Percentiles rank a stretch among this genome's conserved stretches.
phyloP scores from a whole-genome alignment of 352 stramenopile genomes.

The Achlya hypogyna region DNA sequence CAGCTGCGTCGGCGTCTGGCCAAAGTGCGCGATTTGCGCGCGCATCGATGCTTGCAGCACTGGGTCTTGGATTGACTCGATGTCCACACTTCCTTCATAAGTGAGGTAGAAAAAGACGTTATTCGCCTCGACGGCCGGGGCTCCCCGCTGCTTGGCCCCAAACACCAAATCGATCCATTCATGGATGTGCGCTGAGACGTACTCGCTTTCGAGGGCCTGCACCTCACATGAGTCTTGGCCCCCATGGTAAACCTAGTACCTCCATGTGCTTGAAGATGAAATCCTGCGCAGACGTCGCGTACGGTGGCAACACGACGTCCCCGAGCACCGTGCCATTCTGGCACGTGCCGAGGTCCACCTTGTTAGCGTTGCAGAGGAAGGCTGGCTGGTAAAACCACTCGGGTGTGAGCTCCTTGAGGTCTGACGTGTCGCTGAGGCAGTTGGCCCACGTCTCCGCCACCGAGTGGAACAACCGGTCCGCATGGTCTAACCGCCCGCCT shows the following conservation, averaged over 20 bases:
- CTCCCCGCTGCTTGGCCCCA: slow-evolving; percentile 57
- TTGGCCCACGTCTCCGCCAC: slow-evolving; percentile 86
- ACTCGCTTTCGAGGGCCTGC: slow-evolving; percentile 82
- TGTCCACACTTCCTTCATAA: slow-evolving; percentile 97
- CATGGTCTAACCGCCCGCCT: slow-evolving; percentile 91
- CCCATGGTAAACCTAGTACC: slow-evolving; percentile 26
- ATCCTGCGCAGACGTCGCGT: slow-evolving; percentile 68
- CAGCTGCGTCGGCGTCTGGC: slow-evolving; percentile 95
- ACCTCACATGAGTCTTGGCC: not conserved
- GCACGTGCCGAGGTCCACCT: slow-evolving; percentile 61
- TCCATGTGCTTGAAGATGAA: slow-evolving; percentile 82
- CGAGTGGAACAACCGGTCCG: slow-evolving; percentile 89
- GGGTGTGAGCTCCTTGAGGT: slow-evolving; percentile 91
- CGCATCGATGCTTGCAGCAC: slow-evolving; percentile 90
- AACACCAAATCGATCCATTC: slow-evolving; percentile 87
- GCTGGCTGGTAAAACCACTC: slow-evolving; percentile 92
- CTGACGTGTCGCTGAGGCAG: slow-evolving; percentile 80
- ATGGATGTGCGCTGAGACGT: slow-evolving; percentile 72
- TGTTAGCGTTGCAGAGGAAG: slow-evolving; percentile 85
- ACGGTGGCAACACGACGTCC: slow-evolving; percentile 92
- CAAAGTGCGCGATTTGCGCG: slow-evolving; percentile 97
- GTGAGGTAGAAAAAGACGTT: slow-evolving; percentile 99
- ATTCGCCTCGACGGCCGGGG: slow-evolving; percentile 85
- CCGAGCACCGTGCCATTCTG: slow-evolving; percentile 81
- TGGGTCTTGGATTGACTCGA: slow-evolving; percentile 91